phyloP scores from a whole-genome alignment of 148 eudicot genomes.

The Vaccinium darrowii region DNA sequence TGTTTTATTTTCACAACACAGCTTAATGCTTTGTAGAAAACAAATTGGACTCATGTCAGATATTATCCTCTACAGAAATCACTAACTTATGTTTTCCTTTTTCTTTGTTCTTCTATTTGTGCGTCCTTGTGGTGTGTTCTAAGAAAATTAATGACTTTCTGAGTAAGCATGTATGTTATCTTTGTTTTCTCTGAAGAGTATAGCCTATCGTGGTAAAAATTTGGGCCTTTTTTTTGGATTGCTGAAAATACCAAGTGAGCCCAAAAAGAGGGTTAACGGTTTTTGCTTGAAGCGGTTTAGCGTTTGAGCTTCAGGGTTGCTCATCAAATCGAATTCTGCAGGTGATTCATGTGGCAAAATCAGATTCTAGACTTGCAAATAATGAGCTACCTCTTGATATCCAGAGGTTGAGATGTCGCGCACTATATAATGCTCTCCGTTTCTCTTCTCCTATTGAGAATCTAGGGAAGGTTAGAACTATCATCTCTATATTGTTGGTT shows the following conservation, averaged over 20 bases:
- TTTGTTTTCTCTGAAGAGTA: neutral
- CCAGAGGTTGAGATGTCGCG: slow-evolving; percentile 87
- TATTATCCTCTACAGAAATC: neutral
- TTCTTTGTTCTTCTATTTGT: neutral
- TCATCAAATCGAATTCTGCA: slow-evolving; percentile 17
- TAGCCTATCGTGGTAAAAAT: neutral
- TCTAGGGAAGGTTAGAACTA: slow-evolving; percentile 70
- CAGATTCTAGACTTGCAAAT: slow-evolving; percentile 94
- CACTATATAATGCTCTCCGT: slow-evolving; percentile 70
- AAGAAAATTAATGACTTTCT: neutral
- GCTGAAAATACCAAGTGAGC: neutral
- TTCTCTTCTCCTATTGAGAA: slow-evolving; percentile 79
- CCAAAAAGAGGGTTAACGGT: neutral
- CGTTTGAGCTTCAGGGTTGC: neutral
- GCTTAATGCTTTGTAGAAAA: neutral
- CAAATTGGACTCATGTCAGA: neutral
- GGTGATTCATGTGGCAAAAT: slow-evolving; percentile 93
- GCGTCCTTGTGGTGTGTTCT: neutral
- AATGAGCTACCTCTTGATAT: slow-evolving; percentile 91
- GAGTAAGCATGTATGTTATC: neutral
- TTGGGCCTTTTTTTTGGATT: neutral
- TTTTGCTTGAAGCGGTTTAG: neutral
- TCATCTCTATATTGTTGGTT: neutral
- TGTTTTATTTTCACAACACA: neutral
- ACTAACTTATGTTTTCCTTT: neutral